phyloP scores from a whole-genome alignment of 805 yeast genomes.

The Candida patagonica region DNA sequence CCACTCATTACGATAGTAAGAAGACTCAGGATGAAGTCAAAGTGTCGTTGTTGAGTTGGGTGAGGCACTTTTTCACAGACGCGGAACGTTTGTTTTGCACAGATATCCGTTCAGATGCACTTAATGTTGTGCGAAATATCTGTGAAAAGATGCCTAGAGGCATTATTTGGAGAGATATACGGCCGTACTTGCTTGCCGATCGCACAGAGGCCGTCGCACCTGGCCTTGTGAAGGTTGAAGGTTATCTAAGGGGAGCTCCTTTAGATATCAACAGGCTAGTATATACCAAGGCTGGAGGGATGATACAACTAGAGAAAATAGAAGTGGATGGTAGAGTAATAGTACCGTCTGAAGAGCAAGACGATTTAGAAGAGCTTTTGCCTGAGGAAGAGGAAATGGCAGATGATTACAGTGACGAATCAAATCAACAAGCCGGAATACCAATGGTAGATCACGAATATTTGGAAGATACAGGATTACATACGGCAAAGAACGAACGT shows the following conservation, averaged over 20 bases:
- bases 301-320: conserved; percentile 64
- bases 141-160: conserved; percentile 84
- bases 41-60: conserved; percentile 55
- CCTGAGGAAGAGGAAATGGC: conserved; percentile 19
- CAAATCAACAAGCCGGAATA: conserved; percentile 34
- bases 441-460: conserved; percentile 50
- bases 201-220: conserved; percentile 35
- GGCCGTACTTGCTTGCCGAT: conserved; percentile 83
- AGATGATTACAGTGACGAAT: conserved; percentile 25
- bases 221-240: conserved; percentile 51
- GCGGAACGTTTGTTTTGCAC: conserved; percentile 69
- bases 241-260: conserved; percentile 78
- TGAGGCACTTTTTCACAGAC: conserved; percentile 69
- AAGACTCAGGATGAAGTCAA: conserved; percentile 67
- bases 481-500: conserved; percentile 23
- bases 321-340: conserved; percentile 33
- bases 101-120: conserved; percentile 59
- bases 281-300: conserved; percentile 86
- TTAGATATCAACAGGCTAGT: conserved; percentile 68
- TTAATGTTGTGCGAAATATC: conserved; percentile 60
- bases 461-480: conserved; percentile 27
- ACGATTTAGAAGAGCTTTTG: conserved; percentile 22
- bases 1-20: conserved; percentile 38
- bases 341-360: conserved; percentile 23
- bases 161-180: conserved; percentile 83